Percentiles rank a stretch among this genome's conserved stretches.
These are phyloP conservation scores for Eucalyptus pauciflora DNA, from an alignment of 345 rosid genomes.

Conservation along the genomic window DNA sequence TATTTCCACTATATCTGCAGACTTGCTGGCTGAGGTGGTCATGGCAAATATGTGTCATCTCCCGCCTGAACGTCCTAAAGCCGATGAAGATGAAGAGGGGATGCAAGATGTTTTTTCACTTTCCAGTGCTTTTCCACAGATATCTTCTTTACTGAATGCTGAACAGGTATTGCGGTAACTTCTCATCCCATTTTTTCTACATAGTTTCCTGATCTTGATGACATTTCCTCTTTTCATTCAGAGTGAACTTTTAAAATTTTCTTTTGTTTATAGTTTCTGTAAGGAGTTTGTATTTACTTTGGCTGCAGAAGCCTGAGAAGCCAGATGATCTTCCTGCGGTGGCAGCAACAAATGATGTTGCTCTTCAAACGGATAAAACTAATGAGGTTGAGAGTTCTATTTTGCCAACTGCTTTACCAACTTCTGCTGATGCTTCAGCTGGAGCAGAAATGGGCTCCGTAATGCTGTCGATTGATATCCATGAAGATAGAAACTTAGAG, in stretches of 20 bases:
- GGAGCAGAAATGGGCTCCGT: conserved; percentile 18
- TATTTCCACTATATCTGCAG: conserved; percentile 85
- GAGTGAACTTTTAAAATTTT: background rate
- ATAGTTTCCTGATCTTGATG: background rate
- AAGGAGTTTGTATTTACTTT: background rate
- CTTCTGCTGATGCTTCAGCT: conserved; percentile 30
- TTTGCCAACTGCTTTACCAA: conserved; percentile 23
- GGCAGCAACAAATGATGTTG: conserved; percentile 8
- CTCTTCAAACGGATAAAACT: conserved; percentile 8
- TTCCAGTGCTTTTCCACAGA: conserved; percentile 62
- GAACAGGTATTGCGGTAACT: background rate
- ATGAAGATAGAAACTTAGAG: conserved; percentile 30
- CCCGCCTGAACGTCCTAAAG: conserved; percentile 25
- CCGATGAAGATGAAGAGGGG: conserved; percentile 49
- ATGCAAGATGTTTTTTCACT: conserved; percentile 60
- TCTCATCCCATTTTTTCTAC: background rate
- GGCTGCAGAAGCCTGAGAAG: conserved; percentile 23
- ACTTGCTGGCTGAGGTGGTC: conserved; percentile 94
- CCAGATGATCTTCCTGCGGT: conserved; percentile 30
- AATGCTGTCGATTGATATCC: conserved; percentile 24
- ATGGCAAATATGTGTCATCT: conserved; percentile 90
- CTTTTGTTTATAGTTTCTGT: background rate
- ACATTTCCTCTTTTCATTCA: background rate
- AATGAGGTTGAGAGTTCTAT: conserved; percentile 34
- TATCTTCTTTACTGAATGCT: conserved; percentile 41